Base-by-base conservation (phyloP, 495 filamentous ascomycete genomes). In the Saxispiralis lemnorum region DNA sequence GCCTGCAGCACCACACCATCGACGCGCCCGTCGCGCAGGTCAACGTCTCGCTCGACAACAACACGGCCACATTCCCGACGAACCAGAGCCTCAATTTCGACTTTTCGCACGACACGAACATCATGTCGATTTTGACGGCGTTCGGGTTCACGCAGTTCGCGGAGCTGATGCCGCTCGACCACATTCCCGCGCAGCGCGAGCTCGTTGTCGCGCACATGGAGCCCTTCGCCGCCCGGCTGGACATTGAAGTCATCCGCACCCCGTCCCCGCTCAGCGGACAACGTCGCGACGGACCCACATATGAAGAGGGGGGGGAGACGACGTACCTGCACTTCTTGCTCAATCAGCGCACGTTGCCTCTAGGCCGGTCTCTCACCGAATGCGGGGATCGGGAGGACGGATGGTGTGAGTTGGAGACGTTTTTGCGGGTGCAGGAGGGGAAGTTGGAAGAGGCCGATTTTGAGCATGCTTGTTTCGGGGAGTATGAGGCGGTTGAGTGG, bases 321-420 rank as follows among this genome's bases (percentile, higher is more conserved):
- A 64, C 52, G 10, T 79, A 79, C 50, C 60, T 81, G 5, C 75
- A 78, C 54, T 78, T 81, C 54, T 55, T 79, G 7, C 61, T 76
- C 20, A 78, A 79, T 50, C 73, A 78, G 57, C 59, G 75, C 14
- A 79, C 73, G 0, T 42, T 81, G 0, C 75, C 75, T 1, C 58
- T 79, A 0, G 71, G 73, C 7, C 51, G 49, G 21, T 75, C 70
- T 44, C 69, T 73, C 38, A 50, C 66, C 10, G 66, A 64, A n/a
- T 81, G 76, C 54, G 71, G 66, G 13, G 45, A 61, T 1, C 58
- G 74, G 1, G 60, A 67, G n/a, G 75, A 79, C 55, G 76, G 75
- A 7, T 78, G 75, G 75, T 78, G 76, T 51, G 71, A 78, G 51
- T 46, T 78, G 14, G 51, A 58, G 9, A 70, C 67, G 0, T 78